Percentiles rank a stretch among this genome's conserved stretches.
These are phyloP conservation scores for Cladobotryum mycophilum DNA, from an alignment of 2,329 filamentous ascomycete genomes.

Conservation along the genomic window DNA sequence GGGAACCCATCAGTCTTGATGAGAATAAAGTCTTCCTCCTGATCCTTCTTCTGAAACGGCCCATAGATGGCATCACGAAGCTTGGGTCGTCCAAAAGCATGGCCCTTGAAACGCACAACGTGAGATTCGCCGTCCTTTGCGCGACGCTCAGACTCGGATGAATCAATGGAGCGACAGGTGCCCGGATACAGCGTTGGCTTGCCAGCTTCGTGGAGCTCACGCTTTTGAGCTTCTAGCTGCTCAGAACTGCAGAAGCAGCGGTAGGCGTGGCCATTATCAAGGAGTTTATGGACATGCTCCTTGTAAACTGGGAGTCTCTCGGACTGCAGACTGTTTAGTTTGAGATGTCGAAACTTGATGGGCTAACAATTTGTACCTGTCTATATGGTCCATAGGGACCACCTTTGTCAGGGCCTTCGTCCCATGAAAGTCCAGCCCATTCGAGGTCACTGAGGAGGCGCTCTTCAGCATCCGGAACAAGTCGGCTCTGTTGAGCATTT, in stretches of 20 bases:
- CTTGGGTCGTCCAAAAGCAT: conserved; percentile 46
- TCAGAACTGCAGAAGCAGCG: conserved; percentile 84
- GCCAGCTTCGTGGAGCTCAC: conserved; percentile 49
- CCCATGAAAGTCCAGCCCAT: conserved; percentile 90
- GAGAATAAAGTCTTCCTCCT: conserved; percentile 77
- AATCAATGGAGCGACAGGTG: conserved; percentile 62
- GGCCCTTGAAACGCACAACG: conserved; percentile 69
- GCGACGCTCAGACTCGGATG: conserved; percentile 62
- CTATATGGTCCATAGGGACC: conserved; percentile 81
- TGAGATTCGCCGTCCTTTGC: conserved; percentile 64
- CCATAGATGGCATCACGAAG: conserved; percentile 81
- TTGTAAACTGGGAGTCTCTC: conserved; percentile 70
- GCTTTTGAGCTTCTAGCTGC: conserved; percentile 61
- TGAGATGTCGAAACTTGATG: not conserved
- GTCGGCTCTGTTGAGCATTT: conserved; percentile 57
- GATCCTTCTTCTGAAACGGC: conserved; percentile 47
- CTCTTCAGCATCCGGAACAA: conserved; percentile 72
- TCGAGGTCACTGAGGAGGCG: conserved; percentile 70
- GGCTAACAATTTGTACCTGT: conserved; percentile 48
- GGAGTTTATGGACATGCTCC: conserved; percentile 60
- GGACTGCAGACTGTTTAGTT: conserved; percentile 48
- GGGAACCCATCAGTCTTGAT: conserved; percentile 88
- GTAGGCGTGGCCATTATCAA: conserved; percentile 72
- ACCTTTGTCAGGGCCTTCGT: conserved; percentile 82
- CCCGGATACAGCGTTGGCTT: conserved; percentile 47